These are phyloP conservation scores for Glycine latifolia DNA, from an alignment of 306 rosid genomes.

Conservation along the genomic window DNA sequence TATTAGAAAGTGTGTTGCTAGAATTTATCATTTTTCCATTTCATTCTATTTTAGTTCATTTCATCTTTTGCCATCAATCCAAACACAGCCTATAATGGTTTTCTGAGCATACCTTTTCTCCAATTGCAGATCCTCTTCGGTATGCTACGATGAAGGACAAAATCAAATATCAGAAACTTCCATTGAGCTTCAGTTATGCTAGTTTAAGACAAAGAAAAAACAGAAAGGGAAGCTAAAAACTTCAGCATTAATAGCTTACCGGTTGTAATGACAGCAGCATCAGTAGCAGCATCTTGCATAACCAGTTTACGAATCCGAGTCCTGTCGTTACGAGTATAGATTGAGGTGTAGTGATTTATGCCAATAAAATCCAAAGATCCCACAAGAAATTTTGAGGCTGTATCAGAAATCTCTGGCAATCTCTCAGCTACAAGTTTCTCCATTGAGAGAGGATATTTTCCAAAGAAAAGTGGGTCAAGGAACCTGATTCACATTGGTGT, in stretches of 20 bases:
- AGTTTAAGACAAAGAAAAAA: conserved; percentile 23
- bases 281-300: conserved; percentile 76
- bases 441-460: conserved; percentile 87
- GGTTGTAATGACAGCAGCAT: conserved; percentile 80
- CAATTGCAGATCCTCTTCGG: conserved; percentile 71
- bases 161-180: conserved; percentile 46
- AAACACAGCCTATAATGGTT: conserved; percentile 23
- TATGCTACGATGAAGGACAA: conserved; percentile 60
- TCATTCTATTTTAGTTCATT: not conserved
- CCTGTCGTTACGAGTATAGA: conserved; percentile 86
- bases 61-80: not conserved
- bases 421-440: conserved; percentile 67
- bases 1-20: too few species aligned
- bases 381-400: conserved; percentile 56
- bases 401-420: conserved; percentile 71
- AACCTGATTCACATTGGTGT: conserved; percentile 65
- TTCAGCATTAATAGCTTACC: conserved; percentile 58
- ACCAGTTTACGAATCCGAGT: conserved; percentile 63
- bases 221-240: not conserved
- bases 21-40: not conserved
- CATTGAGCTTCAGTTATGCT: conserved; percentile 23
- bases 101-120: conserved; percentile 76
- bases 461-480: conserved; percentile 86
- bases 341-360: conserved; percentile 84
- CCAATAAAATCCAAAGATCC: conserved; percentile 88